These are phyloP conservation scores for Trichosporon inkin DNA, from an alignment of 1,284 basidiomycete genomes.

Conservation along the genomic window DNA sequence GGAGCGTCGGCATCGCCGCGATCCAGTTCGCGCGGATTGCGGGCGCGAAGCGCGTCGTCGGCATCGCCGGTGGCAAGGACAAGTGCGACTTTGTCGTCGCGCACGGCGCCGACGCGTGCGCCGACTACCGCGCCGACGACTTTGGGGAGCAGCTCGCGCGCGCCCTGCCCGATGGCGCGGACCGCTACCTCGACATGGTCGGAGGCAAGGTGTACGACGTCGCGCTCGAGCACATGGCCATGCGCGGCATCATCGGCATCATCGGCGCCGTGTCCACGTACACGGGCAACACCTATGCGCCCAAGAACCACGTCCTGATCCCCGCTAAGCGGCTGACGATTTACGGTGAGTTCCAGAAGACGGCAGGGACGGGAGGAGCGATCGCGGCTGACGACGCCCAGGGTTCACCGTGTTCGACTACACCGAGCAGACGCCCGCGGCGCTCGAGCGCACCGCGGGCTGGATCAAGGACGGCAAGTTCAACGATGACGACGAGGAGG, in stretches of 20 bases:
- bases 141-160: not conserved
- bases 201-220: not conserved
- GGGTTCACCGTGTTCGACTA: not conserved
- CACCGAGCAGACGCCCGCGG: not conserved
- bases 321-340: not conserved
- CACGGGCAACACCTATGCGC: not conserved
- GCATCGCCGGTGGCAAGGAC: slow-evolving; percentile 49
- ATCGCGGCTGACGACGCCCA: not conserved
- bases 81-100: slow-evolving; percentile 50
- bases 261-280: not conserved
- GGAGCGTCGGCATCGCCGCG: slow-evolving; percentile 16
- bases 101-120: slow-evolving; percentile 17
- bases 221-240: not conserved
- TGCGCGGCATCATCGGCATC: not conserved
- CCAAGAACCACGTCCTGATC: not conserved
- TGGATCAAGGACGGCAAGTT: not conserved
- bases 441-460: not conserved
- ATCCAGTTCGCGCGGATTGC: slow-evolving; percentile 36
- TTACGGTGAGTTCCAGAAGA: not conserved
- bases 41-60: slow-evolving; percentile 46
- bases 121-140: not conserved
- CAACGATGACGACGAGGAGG: not conserved
- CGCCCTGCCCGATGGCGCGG: not conserved
- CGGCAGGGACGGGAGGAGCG: no score
- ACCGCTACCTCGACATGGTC: not conserved